A percentile compares a stretch with the other conserved stretches of the same genome.
These are phyloP conservation scores for Rhizopogon vinicolor DNA, from an alignment of 768 basidiomycete species.

Conservation along the genomic window DNA sequence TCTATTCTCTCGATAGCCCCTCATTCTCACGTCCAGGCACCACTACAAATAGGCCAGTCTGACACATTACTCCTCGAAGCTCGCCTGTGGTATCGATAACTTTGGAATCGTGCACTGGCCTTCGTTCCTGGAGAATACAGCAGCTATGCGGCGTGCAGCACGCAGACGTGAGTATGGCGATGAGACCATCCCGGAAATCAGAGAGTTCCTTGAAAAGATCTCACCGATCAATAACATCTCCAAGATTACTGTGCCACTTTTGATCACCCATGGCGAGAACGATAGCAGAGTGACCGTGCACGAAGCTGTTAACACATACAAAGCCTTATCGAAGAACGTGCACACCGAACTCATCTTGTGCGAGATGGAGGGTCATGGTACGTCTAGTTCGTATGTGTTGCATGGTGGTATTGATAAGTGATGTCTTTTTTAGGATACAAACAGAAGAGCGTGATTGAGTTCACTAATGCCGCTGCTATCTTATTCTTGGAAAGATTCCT, in stretches of 20 bases:
- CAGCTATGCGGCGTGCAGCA: constrained; percentile 28
- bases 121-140: constrained; percentile 39
- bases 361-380: constrained; percentile 40
- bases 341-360: constrained; percentile 34
- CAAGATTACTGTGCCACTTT: constrained; percentile 31
- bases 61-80: constrained; percentile 35
- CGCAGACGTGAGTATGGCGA: constrained; percentile 38
- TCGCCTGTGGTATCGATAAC: constrained; percentile 37
- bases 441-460: constrained; percentile 41
- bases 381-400: constrained; percentile 4
- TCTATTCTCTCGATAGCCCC: background rate
- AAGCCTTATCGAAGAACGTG: constrained; percentile 24
- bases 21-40: background rate
- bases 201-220: constrained; percentile 33
- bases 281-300: constrained; percentile 36
- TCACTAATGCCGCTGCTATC: constrained; percentile 34
- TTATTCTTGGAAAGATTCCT: constrained; percentile 34
- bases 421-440: constrained; percentile 29
- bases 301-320: constrained; percentile 34
- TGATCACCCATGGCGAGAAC: constrained; percentile 38
- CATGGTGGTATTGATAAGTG: constrained; percentile 1
- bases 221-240: constrained; percentile 35
- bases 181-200: constrained; percentile 31
- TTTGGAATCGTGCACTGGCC: constrained; percentile 37
- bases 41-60: constrained; percentile 29